Base-by-base conservation (phyloP, 176 grass and related monocot species). In the Bonia amplexicaulis region DNA sequence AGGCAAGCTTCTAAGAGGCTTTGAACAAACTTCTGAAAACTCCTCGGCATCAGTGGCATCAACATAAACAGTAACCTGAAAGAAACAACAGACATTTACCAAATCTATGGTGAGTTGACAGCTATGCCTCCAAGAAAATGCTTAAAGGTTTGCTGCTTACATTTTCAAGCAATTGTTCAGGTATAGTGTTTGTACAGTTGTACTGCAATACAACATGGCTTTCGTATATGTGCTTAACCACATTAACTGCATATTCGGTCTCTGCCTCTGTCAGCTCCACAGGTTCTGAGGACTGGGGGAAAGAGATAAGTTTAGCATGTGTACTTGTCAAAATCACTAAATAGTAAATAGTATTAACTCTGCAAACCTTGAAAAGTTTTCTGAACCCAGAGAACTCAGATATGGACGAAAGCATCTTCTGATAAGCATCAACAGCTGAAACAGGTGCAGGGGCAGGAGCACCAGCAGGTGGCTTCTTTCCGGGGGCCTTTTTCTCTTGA, bases 121-220 rank as follows among this genome's bases (percentile, higher is more conserved):
- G 22, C 68, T 80, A 61, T 47, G 55, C 39, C 51, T 80, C 69
- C 44, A 87, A 74, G n/a, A 69, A 86, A 62, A 84, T 73, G 44
- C 40, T 74, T 84, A 12, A 78, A 85, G 60, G 14, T 16, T 39
- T 35, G 4, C 25, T 74, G 15, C 64, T 94, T 92, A 96, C 96
- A 82, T 94, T 82, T 90, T 99, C 96, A 62, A 99, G 91, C 19
- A 99, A 79, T 81, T 96, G 93, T 74, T 92, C 91, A 3, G 89
- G 81, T 61, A 99, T 96, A 53, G 96, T 99, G 54, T 99, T 99
- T 84, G 93, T 85, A 76, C 96, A 99, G 87, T 96, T 96, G 71
- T 95, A 99, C 85, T 99, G 96, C 55, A 99, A 90, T 39, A 99
- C 80, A 63, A 99, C 78, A 82, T 99, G 88, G 4, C 82, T 78